A percentile compares a stretch with the other conserved stretches of the same genome.
phyloP scores from a whole-genome alignment of 345 rosid species.

The Sonneratia alba region DNA sequence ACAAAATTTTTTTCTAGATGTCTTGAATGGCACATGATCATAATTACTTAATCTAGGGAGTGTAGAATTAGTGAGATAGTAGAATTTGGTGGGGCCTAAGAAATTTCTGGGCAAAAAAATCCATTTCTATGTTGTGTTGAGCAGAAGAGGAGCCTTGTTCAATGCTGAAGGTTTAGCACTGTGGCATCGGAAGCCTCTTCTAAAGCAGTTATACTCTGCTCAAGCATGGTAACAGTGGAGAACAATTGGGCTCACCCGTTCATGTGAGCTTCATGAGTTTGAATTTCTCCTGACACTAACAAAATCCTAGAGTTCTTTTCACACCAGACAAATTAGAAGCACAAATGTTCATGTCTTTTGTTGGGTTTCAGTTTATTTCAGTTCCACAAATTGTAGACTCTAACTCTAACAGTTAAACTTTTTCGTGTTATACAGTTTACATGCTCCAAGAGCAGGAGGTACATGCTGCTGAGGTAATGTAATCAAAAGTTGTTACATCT shows the following conservation, averaged over 20 bases:
- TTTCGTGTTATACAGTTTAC: slow-evolving; percentile 34
- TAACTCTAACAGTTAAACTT: background rate
- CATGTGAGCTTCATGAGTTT: background rate
- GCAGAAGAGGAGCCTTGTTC: slow-evolving; percentile 28
- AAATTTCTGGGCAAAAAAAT: too few relatives aligned
- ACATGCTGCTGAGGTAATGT: slow-evolving; percentile 74
- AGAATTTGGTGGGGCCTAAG: too few relatives aligned
- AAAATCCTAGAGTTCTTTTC: too few relatives aligned
- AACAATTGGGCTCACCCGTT: slow-evolving; percentile 1
- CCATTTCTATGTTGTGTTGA: background rate
- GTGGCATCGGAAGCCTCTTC: slow-evolving; percentile 27
- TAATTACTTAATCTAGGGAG: background rate
- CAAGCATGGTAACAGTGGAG: slow-evolving; percentile 11
- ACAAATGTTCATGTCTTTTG: too few relatives aligned
- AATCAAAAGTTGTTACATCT: background rate
- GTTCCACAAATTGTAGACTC: too few relatives aligned
- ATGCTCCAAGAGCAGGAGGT: slow-evolving; percentile 89
- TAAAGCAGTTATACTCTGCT: slow-evolving; percentile 11
- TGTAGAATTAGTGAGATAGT: background rate
- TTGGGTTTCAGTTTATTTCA: too few relatives aligned
- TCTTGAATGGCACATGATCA: background rate
- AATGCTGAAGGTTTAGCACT: slow-evolving; percentile 19
- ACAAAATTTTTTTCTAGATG: background rate
- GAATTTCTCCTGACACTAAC: background rate
- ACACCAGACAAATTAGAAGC: too few relatives aligned